Base-by-base conservation (phyloP, 257 asterid genomes). In the Lycium barbarum region DNA sequence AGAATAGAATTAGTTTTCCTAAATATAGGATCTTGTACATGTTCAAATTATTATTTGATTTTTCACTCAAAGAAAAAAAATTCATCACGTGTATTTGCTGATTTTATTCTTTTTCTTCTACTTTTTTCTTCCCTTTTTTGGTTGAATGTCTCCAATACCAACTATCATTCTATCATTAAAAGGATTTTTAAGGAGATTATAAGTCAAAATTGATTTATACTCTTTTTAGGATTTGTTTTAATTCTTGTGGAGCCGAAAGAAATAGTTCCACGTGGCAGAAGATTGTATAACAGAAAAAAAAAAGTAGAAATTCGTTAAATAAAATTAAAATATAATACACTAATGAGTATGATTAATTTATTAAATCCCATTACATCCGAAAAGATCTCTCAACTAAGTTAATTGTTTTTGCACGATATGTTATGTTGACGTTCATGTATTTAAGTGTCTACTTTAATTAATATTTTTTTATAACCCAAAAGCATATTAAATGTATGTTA, bases 341-440 rank as follows among this genome's bases (percentile, higher is more conserved):
- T 20, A 62, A 62, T n/a, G 12, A 20, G 12, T 20, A 62, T 62
- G 68, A 62, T 62, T 62, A 62, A n/a, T 8, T 26, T 4, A 53
- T 7, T 57, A 57, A 80, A 67, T 86, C 6, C 68, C 43, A 4
- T 62, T 85, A 85, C 93, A 93, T 90, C 93, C 91, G 96, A 91
- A 85, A 85, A 86, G 89, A 94, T 91, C 80, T 76, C 90, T 86
- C 86, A 73, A 87, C 55, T 84, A 68, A 85, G 81, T 86, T 83
- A 62, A 62, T 74, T 86, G 72, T 6, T 47, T 22, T 76, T 13
- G 88, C 82, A 59, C 54, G 91, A 62, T 93, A 93, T 89, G 91
- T 90, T 90, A 91, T 88, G 79, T 84, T 11, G 12, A 59, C 11
- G 10, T 67, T 35, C n/a, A 36, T 22, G 61, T 11, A 47, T 76